Evolutionary conservation across 1,284 basidiomycete genomes (phyloP).

Genomic region (Limonomyces culmigenus): DNA sequence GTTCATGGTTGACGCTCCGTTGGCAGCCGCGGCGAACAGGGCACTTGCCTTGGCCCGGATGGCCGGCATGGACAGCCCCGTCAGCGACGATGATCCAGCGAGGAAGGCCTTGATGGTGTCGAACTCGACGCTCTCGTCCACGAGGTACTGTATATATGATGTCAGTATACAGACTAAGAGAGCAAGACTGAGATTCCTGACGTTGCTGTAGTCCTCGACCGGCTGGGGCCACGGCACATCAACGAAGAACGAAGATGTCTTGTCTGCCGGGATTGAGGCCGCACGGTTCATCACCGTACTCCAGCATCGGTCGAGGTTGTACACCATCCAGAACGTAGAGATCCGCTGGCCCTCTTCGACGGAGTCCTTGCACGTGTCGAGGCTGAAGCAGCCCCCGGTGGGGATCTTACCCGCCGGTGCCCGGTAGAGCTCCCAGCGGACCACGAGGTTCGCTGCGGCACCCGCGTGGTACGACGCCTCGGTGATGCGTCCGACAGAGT

Average conservation of each 20-base stretch:
- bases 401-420: slow-evolving; percentile 14
- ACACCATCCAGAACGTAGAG: slow-evolving; percentile 25
- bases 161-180: slow-evolving; percentile 2
- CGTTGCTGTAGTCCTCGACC: slow-evolving; percentile 18
- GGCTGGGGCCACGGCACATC: slow-evolving; percentile 24
- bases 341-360: slow-evolving; percentile 25
- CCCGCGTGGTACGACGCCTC: slow-evolving; percentile 61
- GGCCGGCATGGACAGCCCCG: slow-evolving; percentile 42
- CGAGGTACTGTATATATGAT: slow-evolving; percentile 28
- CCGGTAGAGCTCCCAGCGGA: slow-evolving; percentile 51
- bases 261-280: slow-evolving; percentile 20
- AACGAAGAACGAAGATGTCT: slow-evolving; percentile 18
- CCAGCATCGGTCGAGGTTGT: slow-evolving; percentile 24
- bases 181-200: slow-evolving; percentile 11
- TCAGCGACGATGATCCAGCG: slow-evolving; percentile 29
- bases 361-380: slow-evolving; percentile 38
- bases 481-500: slow-evolving; percentile 50
- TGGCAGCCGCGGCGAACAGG: slow-evolving; percentile 48
- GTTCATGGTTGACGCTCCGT: slow-evolving; percentile 41
- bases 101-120: slow-evolving; percentile 47
- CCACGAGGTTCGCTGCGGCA: slow-evolving; percentile 44
- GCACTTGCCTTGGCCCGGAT: slow-evolving; percentile 60
- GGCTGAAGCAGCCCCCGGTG: slow-evolving; percentile 18
- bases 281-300: slow-evolving; percentile 21
- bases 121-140: slow-evolving; percentile 28